Evolutionary conservation across 345 rosid species (phyloP), one percentile per base, ranked within the genome.

Genomic region (Physaria fendleri): DNA sequence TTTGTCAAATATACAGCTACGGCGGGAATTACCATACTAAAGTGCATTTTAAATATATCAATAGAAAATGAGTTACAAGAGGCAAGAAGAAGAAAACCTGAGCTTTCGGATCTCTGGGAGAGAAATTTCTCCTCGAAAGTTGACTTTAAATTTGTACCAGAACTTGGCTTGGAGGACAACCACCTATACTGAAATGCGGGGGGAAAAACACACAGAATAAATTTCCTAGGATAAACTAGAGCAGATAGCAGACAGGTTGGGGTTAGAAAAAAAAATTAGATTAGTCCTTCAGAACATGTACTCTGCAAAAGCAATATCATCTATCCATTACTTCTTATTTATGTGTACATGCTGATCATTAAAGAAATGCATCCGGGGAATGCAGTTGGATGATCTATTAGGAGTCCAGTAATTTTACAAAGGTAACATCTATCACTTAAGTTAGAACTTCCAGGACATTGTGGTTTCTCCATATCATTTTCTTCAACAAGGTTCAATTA

Each of bases 131-230:
- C 99, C 82, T 90, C 99, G 62, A 93, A 87, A 47, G 83, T 77
- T 63, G 97, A 83, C 74, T 83, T 87, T 17, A 84, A 41, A 67
- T 70, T 85, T 41, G 82, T 44, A 14, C 74, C 64, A 74, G 74
- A 61, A 71, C 79, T 77, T 43, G 96, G 81, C 79, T 87, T 89
- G 64, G 96, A 82, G 59, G 99, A 93, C 75, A 93, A 87, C 99
- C 99, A 90, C 90, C 90, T 85, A 81, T 93, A 93, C 99, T 93
- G 96, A 16, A 57, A 74, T n/a, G n/a, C n/a, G n/a, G n/a, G n/a
- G n/a, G 53, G 75, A 54, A 18, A 37, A 44, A 17, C 42, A 77
- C 62, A 59, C 46, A 73, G 48, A 38, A 62, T 40, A 24, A 48
- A 40, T 27, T 45, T n/a, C 7, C 32, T 17, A 17, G 6, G 39